A percentile compares a stretch with the other conserved stretches of the same genome.
Conservation (phyloP, 2,329 filamentous ascomycete genomes). For the Canariomyces notabilis region DNA sequence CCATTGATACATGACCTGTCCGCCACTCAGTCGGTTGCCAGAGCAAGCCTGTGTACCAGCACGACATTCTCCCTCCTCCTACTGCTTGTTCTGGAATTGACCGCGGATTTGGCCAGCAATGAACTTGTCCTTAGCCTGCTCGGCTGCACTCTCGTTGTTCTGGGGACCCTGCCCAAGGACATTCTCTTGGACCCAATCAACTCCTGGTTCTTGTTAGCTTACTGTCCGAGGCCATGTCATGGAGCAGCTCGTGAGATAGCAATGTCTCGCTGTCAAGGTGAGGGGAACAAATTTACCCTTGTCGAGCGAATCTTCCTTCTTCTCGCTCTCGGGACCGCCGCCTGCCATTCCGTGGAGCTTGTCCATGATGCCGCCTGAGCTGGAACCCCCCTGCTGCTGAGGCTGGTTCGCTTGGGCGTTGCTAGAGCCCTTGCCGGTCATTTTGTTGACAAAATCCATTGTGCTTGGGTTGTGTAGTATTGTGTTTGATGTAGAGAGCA, state of each 20-base stretch:
- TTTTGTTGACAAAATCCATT: slow-evolving; percentile 23
- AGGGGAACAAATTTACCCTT: slow-evolving; percentile 52
- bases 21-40: neutral
- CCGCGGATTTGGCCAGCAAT: slow-evolving; percentile 67
- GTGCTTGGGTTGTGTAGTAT: neutral
- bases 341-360: slow-evolving; percentile 69
- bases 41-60: slow-evolving; percentile 6
- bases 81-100: slow-evolving; percentile 60
- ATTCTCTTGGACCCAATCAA: slow-evolving; percentile 75
- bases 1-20: neutral
- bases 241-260: neutral
- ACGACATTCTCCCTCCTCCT: slow-evolving; percentile 3
- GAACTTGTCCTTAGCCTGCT: slow-evolving; percentile 80
- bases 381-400: slow-evolving; percentile 16
- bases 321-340: slow-evolving; percentile 68
- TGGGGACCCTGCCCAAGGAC: slow-evolving; percentile 66
- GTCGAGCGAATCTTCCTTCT: slow-evolving; percentile 78
- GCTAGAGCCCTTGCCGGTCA: slow-evolving; percentile 12
- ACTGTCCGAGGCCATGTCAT: neutral
- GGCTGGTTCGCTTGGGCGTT: slow-evolving; percentile 7
- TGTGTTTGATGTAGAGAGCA: slow-evolving; percentile 1
- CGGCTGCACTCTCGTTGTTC: slow-evolving; percentile 64
- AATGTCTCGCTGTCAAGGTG: neutral
- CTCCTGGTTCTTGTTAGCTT: slow-evolving; percentile 41
- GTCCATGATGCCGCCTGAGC: slow-evolving; percentile 48